Base-by-base conservation (phyloP, 345 rosid genomes). In the Lumnitzera littorea region DNA sequence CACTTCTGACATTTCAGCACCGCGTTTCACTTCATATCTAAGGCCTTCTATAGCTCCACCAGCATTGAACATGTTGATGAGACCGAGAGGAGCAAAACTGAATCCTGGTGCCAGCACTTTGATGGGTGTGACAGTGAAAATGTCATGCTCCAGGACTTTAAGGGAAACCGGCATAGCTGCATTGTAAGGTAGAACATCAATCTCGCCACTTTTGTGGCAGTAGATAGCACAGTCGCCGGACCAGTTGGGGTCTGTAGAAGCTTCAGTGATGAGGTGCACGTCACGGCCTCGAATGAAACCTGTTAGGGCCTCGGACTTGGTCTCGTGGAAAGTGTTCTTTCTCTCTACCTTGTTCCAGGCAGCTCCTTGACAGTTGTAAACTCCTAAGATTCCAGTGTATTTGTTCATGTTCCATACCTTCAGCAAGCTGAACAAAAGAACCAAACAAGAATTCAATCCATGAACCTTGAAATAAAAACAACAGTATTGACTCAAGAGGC, bases 371-470 rank as follows among this genome's bases (percentile, higher is more conserved):
- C 96, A 94, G 46, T 89, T 94, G 76, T 94, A 94, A 12, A 90
- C 78, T 5, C 97, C 97, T 6, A 94, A 64, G 1, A 94, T 86
- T 20, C 97, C 99, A 8, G 95, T 89, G 81, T 72, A 89, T 69
- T 92, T 89, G 84, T 92, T 92, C 97, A 92, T 84, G 82, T 86
- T 92, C 99, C 99, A 89, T 74, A 92, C 87, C 85, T 92, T 92
- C 76, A 92, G 68, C 80, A 92, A 76, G 79, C 97, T 92, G 87
- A 65, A 62, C 56, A 73, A 75, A 65, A 14, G 24, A 51, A 47
- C 1, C 17, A 24, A 24, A 36, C 7, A 36, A 36, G 43, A 7
- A 36, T 36, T 36, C 10, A 36, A 36, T 36, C 1, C 43, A 36
- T 4, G 7, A 36, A 36, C 7, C 43, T 36, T 9, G 11, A 36